phyloP scores from a whole-genome alignment of 768 basidiomycete species.

The Boletellus ananas region DNA sequence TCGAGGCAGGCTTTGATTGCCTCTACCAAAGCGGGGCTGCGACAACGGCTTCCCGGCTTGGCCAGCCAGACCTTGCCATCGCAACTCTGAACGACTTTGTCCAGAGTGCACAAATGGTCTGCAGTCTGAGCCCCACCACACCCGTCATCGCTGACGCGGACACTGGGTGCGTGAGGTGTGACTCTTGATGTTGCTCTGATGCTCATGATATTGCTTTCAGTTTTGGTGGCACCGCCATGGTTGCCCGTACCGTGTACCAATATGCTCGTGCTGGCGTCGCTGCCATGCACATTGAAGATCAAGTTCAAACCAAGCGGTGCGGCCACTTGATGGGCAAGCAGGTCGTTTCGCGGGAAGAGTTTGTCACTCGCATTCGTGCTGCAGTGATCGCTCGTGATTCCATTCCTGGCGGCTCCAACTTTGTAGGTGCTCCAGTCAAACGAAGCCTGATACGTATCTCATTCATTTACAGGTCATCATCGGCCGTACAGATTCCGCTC shows the following conservation, averaged over 20 bases:
- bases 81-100: conserved; percentile 78
- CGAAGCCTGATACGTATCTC: neutral
- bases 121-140: conserved; percentile 55
- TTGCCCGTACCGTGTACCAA: conserved; percentile 71
- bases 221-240: conserved; percentile 72
- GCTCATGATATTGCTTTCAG: conserved; percentile 23
- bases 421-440: conserved; percentile 40
- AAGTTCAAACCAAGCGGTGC: conserved; percentile 77
- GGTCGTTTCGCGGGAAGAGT: conserved; percentile 76
- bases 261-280: conserved; percentile 69
- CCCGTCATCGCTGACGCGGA: conserved; percentile 81
- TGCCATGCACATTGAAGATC: conserved; percentile 76
- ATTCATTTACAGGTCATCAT: conserved; percentile 51
- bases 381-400: conserved; percentile 74
- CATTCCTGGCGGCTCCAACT: conserved; percentile 71
- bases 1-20: conserved; percentile 76
- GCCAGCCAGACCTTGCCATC: conserved; percentile 76
- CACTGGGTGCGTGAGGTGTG: conserved; percentile 66
- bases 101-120: conserved; percentile 67
- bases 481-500: conserved; percentile 74
- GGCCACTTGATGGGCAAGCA: conserved; percentile 80
- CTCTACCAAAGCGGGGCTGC: conserved; percentile 80
- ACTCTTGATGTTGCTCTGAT: too few species aligned
- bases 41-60: conserved; percentile 74
- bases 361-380: conserved; percentile 68